A percentile compares a stretch with the other conserved stretches of the same genome.
These are phyloP conservation scores for Sphaerulina populicola DNA, from an alignment of 2,329 filamentous ascomycete species.

Conservation along the genomic window DNA sequence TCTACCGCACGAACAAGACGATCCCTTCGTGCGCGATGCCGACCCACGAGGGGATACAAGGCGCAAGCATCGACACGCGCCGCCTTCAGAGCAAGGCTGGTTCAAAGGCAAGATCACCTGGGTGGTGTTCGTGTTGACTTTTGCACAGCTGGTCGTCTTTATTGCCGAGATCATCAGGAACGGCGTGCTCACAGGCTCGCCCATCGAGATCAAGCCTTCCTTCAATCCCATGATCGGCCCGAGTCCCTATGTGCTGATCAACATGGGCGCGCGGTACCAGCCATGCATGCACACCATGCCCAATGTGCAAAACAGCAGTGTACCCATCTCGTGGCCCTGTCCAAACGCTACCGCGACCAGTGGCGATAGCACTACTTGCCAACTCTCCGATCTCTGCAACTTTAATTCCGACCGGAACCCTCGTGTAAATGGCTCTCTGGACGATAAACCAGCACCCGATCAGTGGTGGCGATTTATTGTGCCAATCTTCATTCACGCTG, in stretches of 20 bases:
- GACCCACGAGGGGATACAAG: slow-evolving; percentile 24
- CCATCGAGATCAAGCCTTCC: slow-evolving; percentile 68
- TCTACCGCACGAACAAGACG: slow-evolving; percentile 35
- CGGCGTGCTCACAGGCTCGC: slow-evolving; percentile 65
- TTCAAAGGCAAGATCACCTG: slow-evolving; percentile 59
- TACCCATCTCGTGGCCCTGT: slow-evolving; percentile 60
- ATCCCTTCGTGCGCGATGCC: slow-evolving; percentile 34
- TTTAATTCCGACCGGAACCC: slow-evolving; percentile 69
- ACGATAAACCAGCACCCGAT: slow-evolving; percentile 60
- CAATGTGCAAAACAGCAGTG: slow-evolving; percentile 47
- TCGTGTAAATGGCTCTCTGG: slow-evolving; percentile 39
- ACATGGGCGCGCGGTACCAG: slow-evolving; percentile 88
- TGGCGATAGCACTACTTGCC: slow-evolving; percentile 52
- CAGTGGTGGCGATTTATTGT: slow-evolving; percentile 97
- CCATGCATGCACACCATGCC: slow-evolving; percentile 87
- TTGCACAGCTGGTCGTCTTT: slow-evolving; percentile 74
- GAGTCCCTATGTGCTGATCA: slow-evolving; percentile 81
- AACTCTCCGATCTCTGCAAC: slow-evolving; percentile 72
- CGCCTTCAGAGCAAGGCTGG: slow-evolving; percentile 41
- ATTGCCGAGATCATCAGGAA: slow-evolving; percentile 80
- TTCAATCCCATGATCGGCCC: slow-evolving; percentile 99
- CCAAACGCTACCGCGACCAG: slow-evolving; percentile 63
- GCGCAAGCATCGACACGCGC: slow-evolving; percentile 3
- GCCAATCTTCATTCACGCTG: slow-evolving; percentile 91
- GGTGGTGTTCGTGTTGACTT: slow-evolving; percentile 71